Evolutionary conservation across 2,329 filamentous ascomycete genomes (phyloP), one percentile per base, ranked within the genome.

Genomic region (Chaetomium strumarium): DNA sequence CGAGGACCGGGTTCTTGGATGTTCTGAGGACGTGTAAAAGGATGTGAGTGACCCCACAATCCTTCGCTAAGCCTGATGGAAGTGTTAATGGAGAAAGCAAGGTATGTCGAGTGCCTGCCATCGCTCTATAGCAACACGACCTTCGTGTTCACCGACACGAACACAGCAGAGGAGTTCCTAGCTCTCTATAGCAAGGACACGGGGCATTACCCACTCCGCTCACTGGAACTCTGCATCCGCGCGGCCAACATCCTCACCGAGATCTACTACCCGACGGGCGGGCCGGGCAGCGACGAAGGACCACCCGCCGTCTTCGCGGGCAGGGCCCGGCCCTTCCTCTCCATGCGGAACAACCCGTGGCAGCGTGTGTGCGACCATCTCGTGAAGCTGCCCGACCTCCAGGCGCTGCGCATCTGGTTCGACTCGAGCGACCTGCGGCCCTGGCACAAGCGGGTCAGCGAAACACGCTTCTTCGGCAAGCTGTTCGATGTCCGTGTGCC

Each of bases 361-460:
- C 56, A 60, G 46, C 55, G 52, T 1, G 57, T 67, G 1, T 64
- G 66, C 56, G 49, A 51, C 46, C 47, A 17, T 6, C 43, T 66
- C 1, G 55, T 44, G 11, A 24, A 47, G 11, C 44, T 63, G 11
- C 51, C 51, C 6, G 38, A 39, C 5, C 60, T 68, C 20, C 59
- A 60, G 13, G 38, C 48, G 14, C 60, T 68, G 30, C 59, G 55
- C 49, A 31, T 67, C 41, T 67, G 63, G 58, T 53, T 66, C 38
- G 62, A 67, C 55, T 59, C 62, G 31, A 49, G 57, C 40, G 63
- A 67, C 53, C 58, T 66, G 40, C 57, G 63, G 9, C 60, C 60
- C 1, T 68, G 66, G 66, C 58, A 63, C 55, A 58, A 59, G 43
- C 58, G 62, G 8, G 62, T 65, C 19, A 60, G 53, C 55, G 66